Evolutionary conservation across 352 stramenopile species (phyloP).

Genomic region (Phytophthora ohioensis): DNA sequence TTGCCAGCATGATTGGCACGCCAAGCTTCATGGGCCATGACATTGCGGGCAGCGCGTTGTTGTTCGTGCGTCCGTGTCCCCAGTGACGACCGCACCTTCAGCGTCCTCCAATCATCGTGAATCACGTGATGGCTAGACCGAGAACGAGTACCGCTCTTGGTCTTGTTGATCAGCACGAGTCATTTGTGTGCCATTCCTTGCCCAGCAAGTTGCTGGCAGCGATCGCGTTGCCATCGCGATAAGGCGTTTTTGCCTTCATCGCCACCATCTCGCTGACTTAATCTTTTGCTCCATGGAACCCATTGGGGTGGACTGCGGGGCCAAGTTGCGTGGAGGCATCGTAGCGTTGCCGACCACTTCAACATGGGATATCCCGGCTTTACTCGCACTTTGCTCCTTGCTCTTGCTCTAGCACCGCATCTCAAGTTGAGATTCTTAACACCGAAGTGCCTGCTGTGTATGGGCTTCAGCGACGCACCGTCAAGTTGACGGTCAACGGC

Average conservation of each 20-base stretch:
- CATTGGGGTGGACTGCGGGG: conserved; percentile 7
- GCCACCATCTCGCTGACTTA: neutral
- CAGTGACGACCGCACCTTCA: conserved; percentile 5
- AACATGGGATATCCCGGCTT: conserved; percentile 34
- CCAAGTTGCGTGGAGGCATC: neutral
- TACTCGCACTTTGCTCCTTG: conserved; percentile 19
- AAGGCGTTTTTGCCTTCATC: neutral
- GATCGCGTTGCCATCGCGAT: neutral
- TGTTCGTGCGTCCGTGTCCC: conserved; percentile 10
- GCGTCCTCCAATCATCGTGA: neutral
- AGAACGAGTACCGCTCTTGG: conserved; percentile 6
- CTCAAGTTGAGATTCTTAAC: neutral
- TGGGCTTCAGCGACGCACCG: conserved; percentile 13
- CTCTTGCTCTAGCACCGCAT: conserved; percentile 19
- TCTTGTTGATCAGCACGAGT: neutral
- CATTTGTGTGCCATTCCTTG: too few species aligned
- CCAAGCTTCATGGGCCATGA: conserved; percentile 5
- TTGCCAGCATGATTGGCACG: conserved; percentile 19
- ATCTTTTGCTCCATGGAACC: conserved; percentile 20
- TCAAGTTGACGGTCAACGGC: neutral
- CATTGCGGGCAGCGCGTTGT: conserved; percentile 1
- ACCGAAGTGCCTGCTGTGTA: conserved; percentile 1
- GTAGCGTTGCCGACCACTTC: conserved; percentile 24
- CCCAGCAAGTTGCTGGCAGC: too few species aligned
- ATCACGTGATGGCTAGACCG: neutral